Percentiles rank a stretch among this genome's conserved stretches.
These are phyloP conservation scores for Ceratocystis diversiconidia DNA, from an alignment of 2,329 filamentous ascomycete species.

Conservation along the genomic window DNA sequence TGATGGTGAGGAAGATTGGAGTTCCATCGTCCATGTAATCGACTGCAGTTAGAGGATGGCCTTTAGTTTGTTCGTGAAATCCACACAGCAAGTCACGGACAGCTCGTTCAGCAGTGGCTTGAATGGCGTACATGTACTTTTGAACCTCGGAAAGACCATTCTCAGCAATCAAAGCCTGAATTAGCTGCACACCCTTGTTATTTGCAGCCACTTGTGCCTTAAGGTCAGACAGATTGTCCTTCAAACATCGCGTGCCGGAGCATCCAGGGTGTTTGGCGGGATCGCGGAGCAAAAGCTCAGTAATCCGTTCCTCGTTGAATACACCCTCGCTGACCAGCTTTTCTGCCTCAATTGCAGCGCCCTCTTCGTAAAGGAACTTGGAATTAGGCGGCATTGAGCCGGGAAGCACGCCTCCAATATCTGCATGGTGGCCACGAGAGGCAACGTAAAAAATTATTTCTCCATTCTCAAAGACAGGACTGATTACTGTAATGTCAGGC, in stretches of 20 bases:
- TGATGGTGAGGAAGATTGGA: conserved; percentile 59
- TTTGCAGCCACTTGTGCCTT: conserved; percentile 76
- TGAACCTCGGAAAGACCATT: conserved; percentile 66
- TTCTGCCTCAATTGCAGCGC: conserved; percentile 48
- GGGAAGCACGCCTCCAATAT: conserved; percentile 68
- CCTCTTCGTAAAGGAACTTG: conserved; percentile 47
- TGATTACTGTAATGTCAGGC: conserved; percentile 68
- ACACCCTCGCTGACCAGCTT: conserved; percentile 61
- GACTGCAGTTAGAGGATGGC: conserved; percentile 53
- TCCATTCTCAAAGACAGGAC: conserved; percentile 53
- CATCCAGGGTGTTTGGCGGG: conserved; percentile 63
- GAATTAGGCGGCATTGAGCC: conserved; percentile 71
- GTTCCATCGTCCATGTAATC: conserved; percentile 79
- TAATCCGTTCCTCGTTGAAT: conserved; percentile 66
- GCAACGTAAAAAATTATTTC: conserved; percentile 72
- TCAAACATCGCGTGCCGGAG: conserved; percentile 62
- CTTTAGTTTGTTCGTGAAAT: conserved; percentile 55
- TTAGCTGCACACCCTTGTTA: conserved; percentile 72
- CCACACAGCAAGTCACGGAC: conserved; percentile 60
- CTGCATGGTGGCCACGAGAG: conserved; percentile 68
- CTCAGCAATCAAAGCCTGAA: conserved; percentile 58
- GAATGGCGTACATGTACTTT: conserved; percentile 73
- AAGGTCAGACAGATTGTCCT: conserved; percentile 69
- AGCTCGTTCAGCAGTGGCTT: conserved; percentile 62
- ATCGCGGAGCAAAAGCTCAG: conserved; percentile 56